These are phyloP conservation scores for Saccharomycopsis schoenii DNA, from an alignment of 805 yeast species.

Conservation along the genomic window DNA sequence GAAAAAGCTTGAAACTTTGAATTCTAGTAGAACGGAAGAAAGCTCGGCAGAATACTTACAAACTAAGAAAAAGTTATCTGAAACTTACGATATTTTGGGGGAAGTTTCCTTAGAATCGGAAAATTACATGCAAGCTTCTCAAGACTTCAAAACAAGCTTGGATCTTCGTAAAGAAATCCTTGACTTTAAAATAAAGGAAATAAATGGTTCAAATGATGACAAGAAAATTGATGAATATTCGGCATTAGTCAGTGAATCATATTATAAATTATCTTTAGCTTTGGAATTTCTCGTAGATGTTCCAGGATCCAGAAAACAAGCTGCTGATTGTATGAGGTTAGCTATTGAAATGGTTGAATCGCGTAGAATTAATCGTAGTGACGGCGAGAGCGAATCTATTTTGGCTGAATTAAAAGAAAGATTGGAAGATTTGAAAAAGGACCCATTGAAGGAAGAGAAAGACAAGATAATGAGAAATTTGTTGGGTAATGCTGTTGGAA, in stretches of 20 bases:
- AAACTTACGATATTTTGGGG: constrained; percentile 71
- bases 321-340: constrained; percentile 42
- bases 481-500: constrained; percentile 34
- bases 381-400: constrained; percentile 32
- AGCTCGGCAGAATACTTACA: constrained; percentile 26
- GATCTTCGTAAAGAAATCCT: constrained; percentile 44
- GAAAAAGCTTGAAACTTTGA: constrained; percentile 28
- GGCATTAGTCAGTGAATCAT: constrained; percentile 62
- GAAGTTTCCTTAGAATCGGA: constrained; percentile 88
- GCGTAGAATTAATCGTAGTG: constrained; percentile 25
- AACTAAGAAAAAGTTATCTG: constrained; percentile 49
- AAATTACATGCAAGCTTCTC: constrained; percentile 68
- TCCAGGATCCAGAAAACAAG: constrained; percentile 35
- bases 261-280: constrained; percentile 73
- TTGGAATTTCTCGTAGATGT: constrained; percentile 59
- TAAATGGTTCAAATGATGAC: not conserved
- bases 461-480: constrained; percentile 46
- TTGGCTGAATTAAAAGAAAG: constrained; percentile 48
- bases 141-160: constrained; percentile 54
- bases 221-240: constrained; percentile 25
- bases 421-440: constrained; percentile 42
- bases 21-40: constrained; percentile 21
- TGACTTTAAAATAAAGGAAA: not conserved
- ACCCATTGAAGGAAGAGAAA: constrained; percentile 42
- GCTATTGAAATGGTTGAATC: constrained; percentile 42